Evolutionary conservation across 345 rosid genomes (phyloP), one percentile per base, ranked within the genome.

Genomic region (Hirschfeldia incana): DNA sequence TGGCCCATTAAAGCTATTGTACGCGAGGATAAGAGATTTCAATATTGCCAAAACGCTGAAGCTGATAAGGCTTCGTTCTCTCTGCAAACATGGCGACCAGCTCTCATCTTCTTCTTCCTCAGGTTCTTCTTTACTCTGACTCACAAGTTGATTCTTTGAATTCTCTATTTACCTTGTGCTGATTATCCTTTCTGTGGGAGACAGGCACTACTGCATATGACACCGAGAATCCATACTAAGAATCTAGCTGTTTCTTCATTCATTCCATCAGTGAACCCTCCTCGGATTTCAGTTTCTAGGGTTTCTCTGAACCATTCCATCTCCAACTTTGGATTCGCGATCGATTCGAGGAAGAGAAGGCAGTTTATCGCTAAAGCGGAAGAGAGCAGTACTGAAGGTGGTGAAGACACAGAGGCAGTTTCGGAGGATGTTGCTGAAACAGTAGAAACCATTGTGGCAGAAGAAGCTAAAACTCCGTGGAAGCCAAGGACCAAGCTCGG

Each of bases 51-150:
- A 73, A 71, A 13, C 49, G 51, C 58, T 39, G 21, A 51, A 73
- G 55, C 68, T 57, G 86, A 76, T 83, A 85, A 81, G 88, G 76
- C 80, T 78, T 46, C 17, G 37, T 28, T 39, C 9, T 29, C 71
- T 78, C 70, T 65, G 16, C 66, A 75, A 70, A 72, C 65, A 85
- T 87, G 94, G 89, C 82, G 72, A 72, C 81, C 51, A 66, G 53
- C 61, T 85, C 88, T 66, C 89, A 86, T 66, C 81, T 90, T 80
- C 81, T 90, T 81, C 87, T 90, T 39, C 88, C 91, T 74, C 95
- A 89, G 89, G 93, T 88, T 76, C 15, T 13, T 4, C 70, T 46
- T 6, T 11, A 8, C 0, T n/a, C 78, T 32, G 9, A 55, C 65
- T 4, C 28, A 3, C 58, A 36, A 32, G 0, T 60, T 2, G 65